Evolutionary conservation across 2,329 filamentous ascomycete species (phyloP).

Genomic region (Leptographium procerum): DNA sequence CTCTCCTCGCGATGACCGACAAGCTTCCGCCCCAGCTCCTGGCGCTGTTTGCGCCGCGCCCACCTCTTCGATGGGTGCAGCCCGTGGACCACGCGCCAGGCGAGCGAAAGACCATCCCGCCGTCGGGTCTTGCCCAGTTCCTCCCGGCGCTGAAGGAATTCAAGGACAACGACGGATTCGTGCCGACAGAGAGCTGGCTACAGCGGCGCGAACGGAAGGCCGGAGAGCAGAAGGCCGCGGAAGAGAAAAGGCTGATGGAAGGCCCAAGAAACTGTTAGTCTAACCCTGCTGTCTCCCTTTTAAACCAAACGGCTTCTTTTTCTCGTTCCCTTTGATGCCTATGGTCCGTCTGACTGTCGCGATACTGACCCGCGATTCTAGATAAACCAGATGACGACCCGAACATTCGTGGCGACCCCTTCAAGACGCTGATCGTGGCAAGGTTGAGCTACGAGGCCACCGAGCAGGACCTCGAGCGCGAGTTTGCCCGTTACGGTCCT

Average conservation of each 20-base stretch:
- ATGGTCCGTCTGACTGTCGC: neutral
- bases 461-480: constrained; percentile 80
- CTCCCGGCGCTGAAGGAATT: constrained; percentile 65
- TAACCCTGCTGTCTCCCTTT: too few species aligned
- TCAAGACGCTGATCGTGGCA: constrained; percentile 88
- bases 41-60: constrained; percentile 88
- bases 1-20: constrained; percentile 62
- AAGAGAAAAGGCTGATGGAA: constrained; percentile 53
- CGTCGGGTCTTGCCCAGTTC: constrained; percentile 64
- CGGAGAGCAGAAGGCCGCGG: constrained; percentile 61
- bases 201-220: constrained; percentile 76
- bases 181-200: constrained; percentile 86
- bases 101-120: constrained; percentile 61
- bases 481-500: constrained; percentile 86
- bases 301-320: too few species aligned
- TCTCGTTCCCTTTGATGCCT: neutral
- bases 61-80: constrained; percentile 79
- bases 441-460: constrained; percentile 83
- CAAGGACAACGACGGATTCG: constrained; percentile 64
- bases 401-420: constrained; percentile 85
- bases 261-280: constrained; percentile 51
- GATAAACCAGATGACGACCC: constrained; percentile 76
- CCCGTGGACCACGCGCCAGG: constrained; percentile 75
- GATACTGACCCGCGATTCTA: constrained; percentile 21
- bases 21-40: constrained; percentile 88